Base-by-base conservation (phyloP, 202 grass and related monocot species). In the Panicum hallii region DNA sequence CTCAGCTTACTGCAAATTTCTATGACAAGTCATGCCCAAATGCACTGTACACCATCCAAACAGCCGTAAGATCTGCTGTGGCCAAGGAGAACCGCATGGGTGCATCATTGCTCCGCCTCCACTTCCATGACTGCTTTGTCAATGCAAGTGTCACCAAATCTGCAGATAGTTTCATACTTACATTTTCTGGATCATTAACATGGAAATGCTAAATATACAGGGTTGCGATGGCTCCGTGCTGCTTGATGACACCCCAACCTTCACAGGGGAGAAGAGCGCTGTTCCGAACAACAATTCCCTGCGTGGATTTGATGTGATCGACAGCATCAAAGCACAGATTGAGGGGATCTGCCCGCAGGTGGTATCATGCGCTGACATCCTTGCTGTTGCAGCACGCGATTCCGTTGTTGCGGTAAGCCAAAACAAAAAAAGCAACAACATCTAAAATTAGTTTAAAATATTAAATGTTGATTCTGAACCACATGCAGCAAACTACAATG, bases 351-450 rank as follows among this genome's bases (percentile, higher is more conserved):
- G 93, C 74, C n/a, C 53, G 1, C 84, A 88, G 54, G 79, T 92
- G 46, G 93, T 94, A 5, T 94, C 90, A 41, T 94, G 93, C 20
- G 90, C 93, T 17, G 90, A 94, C 71, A 92, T 94, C 80, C 79
- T 88, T 0, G 88, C 93, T 19, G 87, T 94, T 20, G 93, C 85
- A 11, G 90, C 93, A 23, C 88, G 83, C 9, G 85, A 95, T 65
- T 88, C 93, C 20, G 93, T 92, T 8, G 85, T 89, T 9, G 84
- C 74, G 38, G 93, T 95, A 90, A 88, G 87, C 62, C 17, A 20
- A 20, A 34, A 34, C 34, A 36, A 63, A 43, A 62, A 26, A 26
- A 26, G 26, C 26, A 26, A 26, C 26, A 30, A 63, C 34, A 34
- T 3, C 3, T 34, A 6, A 34, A 81, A 4, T 45, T 45, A 23